Evolutionary conservation across 2,329 filamentous ascomycete genomes (phyloP), one percentile per base, ranked within the genome.

Genomic region (Hyphodiscus sp.): DNA sequence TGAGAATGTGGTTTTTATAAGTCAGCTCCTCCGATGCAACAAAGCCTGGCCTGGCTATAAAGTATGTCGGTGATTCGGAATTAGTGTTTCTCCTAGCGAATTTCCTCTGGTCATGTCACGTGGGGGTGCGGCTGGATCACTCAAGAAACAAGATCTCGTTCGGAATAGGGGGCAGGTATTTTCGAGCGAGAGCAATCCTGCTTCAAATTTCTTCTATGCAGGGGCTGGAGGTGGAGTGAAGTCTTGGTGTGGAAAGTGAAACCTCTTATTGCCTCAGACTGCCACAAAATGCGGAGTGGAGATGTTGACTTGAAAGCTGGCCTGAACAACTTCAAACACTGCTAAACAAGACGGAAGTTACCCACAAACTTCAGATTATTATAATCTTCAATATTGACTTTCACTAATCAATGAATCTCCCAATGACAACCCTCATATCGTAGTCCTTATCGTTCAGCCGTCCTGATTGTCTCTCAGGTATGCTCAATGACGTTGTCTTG

Each of bases 221-320:
- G 38, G 16, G 16, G 38, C 20, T 38, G 16, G 5, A 4, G 33
- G 47, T 18, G 41, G 29, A 50, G 18, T 48, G 38, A 44, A 48
- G 48, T 38, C 44, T n/a, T n/a, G n/a, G 52, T 20, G 18, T 50
- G 52, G 45, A 47, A n/a, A 50, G 33, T 55, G 54, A 56, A 56
- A 56, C 54, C 48, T 45, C 26, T 45, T 26, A 42, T 6, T 18
- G 47, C 51, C 49, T 53, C 51, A 49, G 42, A 45, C 26, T 16
- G 41, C 42, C 19, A 33, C 46, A 50, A 45, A 26, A 33, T 41
- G 30, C 16, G 33, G 33, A 38, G 33, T 5, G 5, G 33, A 26
- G 47, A 50, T 8, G 23, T 26, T 26, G 23, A 50, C 43, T 23
- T 50, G 54, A 53, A 56, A 56, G 50, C 54, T 56, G 54, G 50